Evolutionary conservation across 2,329 filamentous ascomycete genomes (phyloP).

Genomic region (Aaosphaeria pasadenensis): DNA sequence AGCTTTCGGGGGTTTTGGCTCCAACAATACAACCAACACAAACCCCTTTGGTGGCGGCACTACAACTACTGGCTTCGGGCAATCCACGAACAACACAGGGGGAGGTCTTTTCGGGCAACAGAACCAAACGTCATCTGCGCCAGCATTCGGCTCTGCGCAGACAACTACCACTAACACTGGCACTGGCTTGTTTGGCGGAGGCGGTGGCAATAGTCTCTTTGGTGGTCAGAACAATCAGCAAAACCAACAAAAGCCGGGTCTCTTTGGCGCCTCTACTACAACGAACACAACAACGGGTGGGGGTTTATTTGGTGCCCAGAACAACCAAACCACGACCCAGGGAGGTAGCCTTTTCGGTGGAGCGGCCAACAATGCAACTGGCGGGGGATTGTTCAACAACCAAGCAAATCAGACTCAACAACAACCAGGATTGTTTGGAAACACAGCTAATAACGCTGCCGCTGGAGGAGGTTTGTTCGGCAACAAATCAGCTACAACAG

Average conservation of each 20-base stretch:
- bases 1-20: constrained; percentile 34
- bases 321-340: constrained; percentile 37
- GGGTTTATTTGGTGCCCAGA: constrained; percentile 34
- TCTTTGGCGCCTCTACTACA: constrained; percentile 37
- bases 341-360: constrained; percentile 53
- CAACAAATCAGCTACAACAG: constrained; percentile 24
- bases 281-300: constrained; percentile 33
- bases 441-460: constrained; percentile 31
- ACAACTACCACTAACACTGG: constrained; percentile 25
- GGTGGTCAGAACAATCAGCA: constrained; percentile 32
- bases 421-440: constrained; percentile 45
- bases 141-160: constrained; percentile 24
- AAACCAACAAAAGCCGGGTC: constrained; percentile 28
- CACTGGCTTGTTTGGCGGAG: constrained; percentile 23
- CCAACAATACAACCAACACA: constrained; percentile 17
- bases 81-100: constrained; percentile 20
- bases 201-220: constrained; percentile 14
- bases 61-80: constrained; percentile 20
- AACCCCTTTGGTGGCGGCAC: constrained; percentile 23
- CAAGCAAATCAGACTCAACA: constrained; percentile 11
- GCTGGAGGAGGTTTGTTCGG: constrained; percentile 39
- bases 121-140: constrained; percentile 23
- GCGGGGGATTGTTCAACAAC: constrained; percentile 43
- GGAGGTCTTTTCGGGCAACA: constrained; percentile 33
- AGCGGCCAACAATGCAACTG: constrained; percentile 15